Evolutionary conservation across 2,329 filamentous ascomycete species (phyloP), one percentile per base, ranked within the genome.

Genomic region (Tetracladium maxilliforme): DNA sequence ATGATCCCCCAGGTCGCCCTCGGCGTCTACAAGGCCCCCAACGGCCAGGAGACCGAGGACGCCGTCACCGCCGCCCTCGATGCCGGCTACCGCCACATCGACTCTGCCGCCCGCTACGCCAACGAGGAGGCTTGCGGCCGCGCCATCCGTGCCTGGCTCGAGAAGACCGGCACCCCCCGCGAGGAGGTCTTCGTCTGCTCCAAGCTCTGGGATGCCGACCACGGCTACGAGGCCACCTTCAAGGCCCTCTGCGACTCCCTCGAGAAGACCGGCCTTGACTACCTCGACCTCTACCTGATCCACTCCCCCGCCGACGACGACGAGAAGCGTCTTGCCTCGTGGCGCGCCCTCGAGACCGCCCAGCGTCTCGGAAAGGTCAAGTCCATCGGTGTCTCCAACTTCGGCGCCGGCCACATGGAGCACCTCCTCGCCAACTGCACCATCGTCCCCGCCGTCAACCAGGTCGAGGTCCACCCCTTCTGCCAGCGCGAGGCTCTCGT

Each of bases 371-470:
- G 70, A 10, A 61, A 72, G 30, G 58, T 63, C 5, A 64, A 61
- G 27, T 64, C 62, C 6, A 75, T 75, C 32, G 70, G 70, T 13
- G 68, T 75, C 13, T 71, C 64, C 28, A 75, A 70, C 44, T 76
- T 61, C 43, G 45, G 64, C 6, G 54, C 60, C 14, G 42, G 48
- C 13, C 61, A 75, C 30, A 49, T 75, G 11, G 56, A 68, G 22
- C 54, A 57, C 8, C 58, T 64, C 12, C 47, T 59, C 18, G 41
- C 52, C 30, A 54, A 50, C 1, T 55, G 56, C 10, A 50, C 42
- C 19, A 43, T 52, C 6, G 39, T 42, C 4, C 58, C 58, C 4
- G 45, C 41, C 4, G 43, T 54, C 27, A 56, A 56, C 27, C 52
- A 54, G 33, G 45, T 54, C 21, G 50, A 56, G 29, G 54, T 42